A percentile compares a stretch with the other conserved stretches of the same genome.
Evolutionary conservation across 257 asterid genomes (phyloP).

Genomic region (Nemophila menziesii): DNA sequence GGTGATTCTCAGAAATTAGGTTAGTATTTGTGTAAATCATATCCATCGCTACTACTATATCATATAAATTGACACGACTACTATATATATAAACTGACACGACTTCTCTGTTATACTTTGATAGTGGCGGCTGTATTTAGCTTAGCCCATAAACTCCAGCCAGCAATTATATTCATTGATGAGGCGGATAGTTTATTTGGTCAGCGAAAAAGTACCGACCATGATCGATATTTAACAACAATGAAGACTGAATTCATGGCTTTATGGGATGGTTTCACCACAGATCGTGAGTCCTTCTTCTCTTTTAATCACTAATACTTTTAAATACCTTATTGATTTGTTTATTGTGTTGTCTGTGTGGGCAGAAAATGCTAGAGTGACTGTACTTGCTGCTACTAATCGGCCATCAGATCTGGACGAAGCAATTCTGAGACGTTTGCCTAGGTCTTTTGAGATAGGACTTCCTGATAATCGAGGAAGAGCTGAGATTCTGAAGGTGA

Average conservation of each 20-base stretch:
- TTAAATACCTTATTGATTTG: not conserved
- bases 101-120: constrained; percentile 11
- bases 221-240: constrained; percentile 72
- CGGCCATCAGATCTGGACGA: constrained; percentile 98
- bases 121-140: constrained; percentile 94
- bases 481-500: constrained; percentile 65
- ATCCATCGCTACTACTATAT: constrained; percentile 1
- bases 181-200: constrained; percentile 98
- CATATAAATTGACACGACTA: too few species aligned
- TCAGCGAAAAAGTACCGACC: constrained; percentile 75
- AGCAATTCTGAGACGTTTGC: constrained; percentile 91
- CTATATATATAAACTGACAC: too few species aligned
- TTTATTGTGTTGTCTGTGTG: not conserved
- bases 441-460: constrained; percentile 93
- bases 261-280: constrained; percentile 98
- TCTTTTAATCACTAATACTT: not conserved
- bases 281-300: constrained; percentile 51
- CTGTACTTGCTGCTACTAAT: constrained; percentile 97
- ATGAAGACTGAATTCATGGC: constrained; percentile 99
- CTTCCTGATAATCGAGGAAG: constrained; percentile 56
- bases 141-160: constrained; percentile 92
- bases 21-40: too few species aligned
- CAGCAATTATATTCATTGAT: constrained; percentile 90
- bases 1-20: constrained; percentile 98
- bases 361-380: constrained; percentile 77